phyloP scores from a whole-genome alignment of 352 stramenopile species.

The Pythium periplocum region DNA sequence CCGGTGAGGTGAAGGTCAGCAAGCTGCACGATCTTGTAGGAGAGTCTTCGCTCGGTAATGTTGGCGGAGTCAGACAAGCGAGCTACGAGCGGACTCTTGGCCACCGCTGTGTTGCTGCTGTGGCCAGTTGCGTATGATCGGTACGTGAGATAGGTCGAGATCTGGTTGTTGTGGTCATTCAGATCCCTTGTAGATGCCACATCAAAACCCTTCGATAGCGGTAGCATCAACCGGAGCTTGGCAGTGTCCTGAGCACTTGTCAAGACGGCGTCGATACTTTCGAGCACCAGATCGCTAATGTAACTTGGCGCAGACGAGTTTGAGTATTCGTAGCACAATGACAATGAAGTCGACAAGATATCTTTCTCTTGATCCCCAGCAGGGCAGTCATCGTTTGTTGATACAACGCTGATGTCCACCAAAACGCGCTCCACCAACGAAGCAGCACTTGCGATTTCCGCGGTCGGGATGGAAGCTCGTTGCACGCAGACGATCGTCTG shows the following conservation, averaged over 20 bases:
- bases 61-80: not conserved
- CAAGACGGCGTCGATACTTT: too few species aligned
- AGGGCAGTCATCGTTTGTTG: not conserved
- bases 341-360: not conserved
- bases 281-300: not conserved
- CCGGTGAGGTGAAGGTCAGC: constrained; percentile 53
- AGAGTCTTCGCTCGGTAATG: constrained; percentile 7
- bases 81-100: not conserved
- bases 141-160: not conserved
- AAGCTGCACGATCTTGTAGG: constrained; percentile 56
- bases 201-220: too few species aligned
- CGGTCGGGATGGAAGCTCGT: not conserved
- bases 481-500: constrained; percentile 4
- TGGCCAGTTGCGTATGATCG: not conserved
- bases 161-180: not conserved
- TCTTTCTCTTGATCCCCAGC: not conserved
- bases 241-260: too few species aligned
- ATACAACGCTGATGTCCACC: not conserved
- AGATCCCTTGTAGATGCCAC: not conserved
- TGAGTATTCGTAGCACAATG: not conserved
- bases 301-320: not conserved
- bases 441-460: not conserved
- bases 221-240: too few species aligned
- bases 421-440: not conserved
- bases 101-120: not conserved